Percentiles rank a stretch among this genome's conserved stretches.
phyloP scores from a whole-genome alignment of 768 basidiomycete species.

The Pholiota conissans region DNA sequence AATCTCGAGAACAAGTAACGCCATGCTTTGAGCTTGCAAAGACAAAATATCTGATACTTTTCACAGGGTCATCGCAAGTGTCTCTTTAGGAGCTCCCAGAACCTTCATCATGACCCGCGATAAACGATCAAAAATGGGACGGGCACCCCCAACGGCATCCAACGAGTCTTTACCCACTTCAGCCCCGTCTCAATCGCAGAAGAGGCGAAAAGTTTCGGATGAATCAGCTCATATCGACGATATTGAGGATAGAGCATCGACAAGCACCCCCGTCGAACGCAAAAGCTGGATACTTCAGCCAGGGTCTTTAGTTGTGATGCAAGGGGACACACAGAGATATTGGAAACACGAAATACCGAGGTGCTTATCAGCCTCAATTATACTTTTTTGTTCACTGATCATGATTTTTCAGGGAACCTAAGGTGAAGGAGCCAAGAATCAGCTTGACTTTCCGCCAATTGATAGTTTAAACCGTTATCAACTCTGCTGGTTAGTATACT shows the following conservation, averaged over 20 bases:
- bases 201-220: background rate
- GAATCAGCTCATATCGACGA: background rate
- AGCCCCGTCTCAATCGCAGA: background rate
- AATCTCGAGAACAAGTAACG: conserved; percentile 26
- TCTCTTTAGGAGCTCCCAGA: conserved; percentile 29
- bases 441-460: conserved; percentile 32
- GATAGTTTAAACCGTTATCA: background rate
- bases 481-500: too few species aligned
- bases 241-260: background rate
- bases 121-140: background rate
- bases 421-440: conserved; percentile 28
- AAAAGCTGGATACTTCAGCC: conserved; percentile 25
- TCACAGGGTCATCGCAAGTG: conserved; percentile 29
- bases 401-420: conserved; percentile 21
- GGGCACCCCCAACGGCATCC: background rate
- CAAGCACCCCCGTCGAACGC: background rate
- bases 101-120: conserved; percentile 31
- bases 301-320: conserved; percentile 32
- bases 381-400: background rate
- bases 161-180: background rate
- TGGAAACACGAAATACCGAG: conserved; percentile 35
- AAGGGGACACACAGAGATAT: conserved; percentile 29
- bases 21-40: background rate
- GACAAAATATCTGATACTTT: too few species aligned
- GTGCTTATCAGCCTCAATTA: conserved; percentile 14